Evolutionary conservation across 2,329 filamentous ascomycete species (phyloP), one percentile per base, ranked within the genome.

Genomic region (Samsoniella hepiali): DNA sequence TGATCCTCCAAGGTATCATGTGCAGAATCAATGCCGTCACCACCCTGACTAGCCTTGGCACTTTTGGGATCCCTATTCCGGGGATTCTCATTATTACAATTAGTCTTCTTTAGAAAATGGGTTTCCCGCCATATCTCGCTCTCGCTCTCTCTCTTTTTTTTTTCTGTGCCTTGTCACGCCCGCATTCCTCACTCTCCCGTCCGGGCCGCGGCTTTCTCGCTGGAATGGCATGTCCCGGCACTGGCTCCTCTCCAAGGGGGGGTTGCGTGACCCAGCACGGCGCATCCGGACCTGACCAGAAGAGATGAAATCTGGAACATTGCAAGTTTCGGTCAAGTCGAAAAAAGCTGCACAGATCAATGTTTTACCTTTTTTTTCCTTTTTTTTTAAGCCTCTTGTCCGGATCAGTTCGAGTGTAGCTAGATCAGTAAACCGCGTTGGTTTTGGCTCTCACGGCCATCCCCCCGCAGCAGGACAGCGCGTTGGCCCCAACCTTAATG

Each of bases 21-120:
- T 51, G 32, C 57, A 40, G 36, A 34, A 42, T 42, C 45, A 22
- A 60, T 60, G 58, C 58, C 58, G 58, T 60, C 58, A 60, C 53
- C 27, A 53, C 7, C 44, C 57, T 38, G n/a, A 34, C 57, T 59
- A 59, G 57, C 51, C 22, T 36, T n/a, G 47, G 11, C 38, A 15
- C 5, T 15, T 11, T 40, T 40, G 38, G 13, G 15, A 4, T 13
- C 38, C 15, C 13, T 40, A 40, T 40, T 4, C 5, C 13, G 11
- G 38, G 10, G 34, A 38, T 40, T 40, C 38, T 40, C 11, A 8
- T 5, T 40, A 15, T 40, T 40, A 13, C 11, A 40, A 40, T 40
- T 22, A 22, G 22, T 22, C 22, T 22, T 22, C 22, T 22, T 22
- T 22, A 22, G 22, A 22, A 22, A 22, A 22, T 22, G 22, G 22